These are phyloP conservation scores for Berkeleyomyces rouxiae DNA, from an alignment of 2,329 filamentous ascomycete species.

Conservation along the genomic window DNA sequence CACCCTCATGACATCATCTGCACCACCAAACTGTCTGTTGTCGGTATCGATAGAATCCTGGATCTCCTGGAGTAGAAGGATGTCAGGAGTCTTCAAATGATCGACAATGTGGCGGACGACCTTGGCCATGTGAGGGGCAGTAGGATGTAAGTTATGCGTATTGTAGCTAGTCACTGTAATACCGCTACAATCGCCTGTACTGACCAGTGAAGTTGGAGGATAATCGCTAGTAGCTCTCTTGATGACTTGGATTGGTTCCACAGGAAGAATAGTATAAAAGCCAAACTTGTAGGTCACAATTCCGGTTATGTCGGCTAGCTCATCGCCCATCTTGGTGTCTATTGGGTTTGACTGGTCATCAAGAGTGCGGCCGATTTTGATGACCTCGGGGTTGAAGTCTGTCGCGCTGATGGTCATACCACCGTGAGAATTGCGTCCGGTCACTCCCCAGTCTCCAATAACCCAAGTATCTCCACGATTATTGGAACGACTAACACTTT, in stretches of 20 bases:
- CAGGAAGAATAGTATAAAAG: constrained; percentile 51
- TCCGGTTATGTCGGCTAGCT: constrained; percentile 49
- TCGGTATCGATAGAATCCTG: constrained; percentile 49
- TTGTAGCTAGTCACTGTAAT: constrained; percentile 54
- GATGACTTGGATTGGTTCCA: constrained; percentile 36
- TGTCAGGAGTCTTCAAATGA: constrained; percentile 44
- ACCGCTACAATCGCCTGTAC: constrained; percentile 39
- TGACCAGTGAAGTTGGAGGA: constrained; percentile 34
- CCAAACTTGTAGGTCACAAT: constrained; percentile 49
- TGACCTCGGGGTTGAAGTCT: constrained; percentile 54
- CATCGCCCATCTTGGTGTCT: constrained; percentile 47
- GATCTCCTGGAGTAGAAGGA: constrained; percentile 54
- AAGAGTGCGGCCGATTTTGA: constrained; percentile 46
- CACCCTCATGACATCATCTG: constrained; percentile 41
- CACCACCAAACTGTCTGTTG: constrained; percentile 39
- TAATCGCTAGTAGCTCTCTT: constrained; percentile 30
- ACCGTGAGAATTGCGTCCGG: constrained; percentile 44
- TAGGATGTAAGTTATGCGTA: constrained; percentile 48
- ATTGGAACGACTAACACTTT: constrained; percentile 43
- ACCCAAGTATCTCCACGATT: constrained; percentile 54
- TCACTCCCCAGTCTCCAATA: constrained; percentile 44
- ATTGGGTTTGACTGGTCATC: constrained; percentile 45
- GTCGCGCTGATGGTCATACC: constrained; percentile 45
- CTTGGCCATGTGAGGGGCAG: constrained; percentile 34
- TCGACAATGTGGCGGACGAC: constrained; percentile 49